Evolutionary conservation across 148 eudicot species (phyloP).

Genomic region (Spergularia bocconei): DNA sequence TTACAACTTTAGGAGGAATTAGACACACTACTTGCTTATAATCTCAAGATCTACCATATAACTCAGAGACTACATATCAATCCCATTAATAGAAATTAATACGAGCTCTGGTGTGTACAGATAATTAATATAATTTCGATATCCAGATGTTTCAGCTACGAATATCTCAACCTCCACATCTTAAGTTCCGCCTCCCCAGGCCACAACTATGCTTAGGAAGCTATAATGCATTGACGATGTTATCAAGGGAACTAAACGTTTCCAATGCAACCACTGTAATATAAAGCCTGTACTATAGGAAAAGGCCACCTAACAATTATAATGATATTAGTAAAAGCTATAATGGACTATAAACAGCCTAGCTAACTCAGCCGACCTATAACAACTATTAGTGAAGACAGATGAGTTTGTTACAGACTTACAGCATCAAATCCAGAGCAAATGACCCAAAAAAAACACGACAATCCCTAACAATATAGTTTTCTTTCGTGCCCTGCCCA

Average conservation of each 20-base stretch:
- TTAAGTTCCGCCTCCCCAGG: background rate
- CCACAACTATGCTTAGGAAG: background rate
- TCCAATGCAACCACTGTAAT: background rate
- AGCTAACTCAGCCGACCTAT: background rate
- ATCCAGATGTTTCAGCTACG: background rate
- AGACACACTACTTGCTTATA: background rate
- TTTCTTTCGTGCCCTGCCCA: background rate
- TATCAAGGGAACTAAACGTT: background rate
- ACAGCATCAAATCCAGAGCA: no score
- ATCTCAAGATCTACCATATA: background rate
- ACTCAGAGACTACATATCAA: conserved; percentile 4
- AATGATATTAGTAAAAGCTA: no score
- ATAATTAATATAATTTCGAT: background rate
- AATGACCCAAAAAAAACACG: background rate
- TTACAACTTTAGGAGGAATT: background rate
- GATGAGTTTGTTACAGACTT: background rate
- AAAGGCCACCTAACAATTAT: background rate
- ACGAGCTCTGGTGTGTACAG: background rate
- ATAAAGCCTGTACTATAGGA: background rate
- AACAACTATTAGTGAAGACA: background rate
- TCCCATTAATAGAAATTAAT: background rate
- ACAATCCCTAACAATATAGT: background rate
- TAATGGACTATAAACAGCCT: background rate
- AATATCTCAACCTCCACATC: background rate
- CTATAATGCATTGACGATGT: background rate